Percentiles rank a stretch among this genome's conserved stretches.
Conservation (phyloP, 768 basidiomycete species). For the Kockovaella imperatae region DNA sequence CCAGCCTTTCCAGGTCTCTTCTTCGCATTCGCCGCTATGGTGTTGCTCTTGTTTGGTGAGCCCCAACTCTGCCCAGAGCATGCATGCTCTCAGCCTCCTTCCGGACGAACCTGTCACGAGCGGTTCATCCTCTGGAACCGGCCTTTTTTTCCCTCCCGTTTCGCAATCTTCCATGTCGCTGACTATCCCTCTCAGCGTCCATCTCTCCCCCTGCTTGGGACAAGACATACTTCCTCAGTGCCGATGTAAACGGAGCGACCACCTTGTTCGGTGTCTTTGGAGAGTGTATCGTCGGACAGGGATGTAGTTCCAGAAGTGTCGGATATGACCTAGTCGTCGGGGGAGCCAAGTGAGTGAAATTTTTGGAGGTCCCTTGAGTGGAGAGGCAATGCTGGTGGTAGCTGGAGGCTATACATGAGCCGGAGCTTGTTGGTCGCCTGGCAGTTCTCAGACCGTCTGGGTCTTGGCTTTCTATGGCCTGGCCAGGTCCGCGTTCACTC, state of each 20-base stretch:
- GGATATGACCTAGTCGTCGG: constrained; percentile 54
- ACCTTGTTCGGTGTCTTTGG: constrained; percentile 71
- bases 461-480: no score
- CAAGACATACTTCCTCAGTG: constrained; percentile 59
- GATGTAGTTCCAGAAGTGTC: constrained; percentile 45
- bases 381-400: not conserved
- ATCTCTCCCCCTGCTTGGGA: constrained; percentile 71
- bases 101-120: constrained; percentile 2
- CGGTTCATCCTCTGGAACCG: not conserved
- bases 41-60: constrained; percentile 58
- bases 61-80: constrained; percentile 11
- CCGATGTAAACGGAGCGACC: constrained; percentile 45
- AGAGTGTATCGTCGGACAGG: constrained; percentile 43
- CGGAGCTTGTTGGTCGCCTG: not conserved
- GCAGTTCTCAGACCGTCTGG: no score
- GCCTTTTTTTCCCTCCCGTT: not conserved
- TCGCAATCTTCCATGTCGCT: constrained; percentile 1
- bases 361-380: not conserved
- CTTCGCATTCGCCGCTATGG: constrained; percentile 63
- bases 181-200: constrained; percentile 47
- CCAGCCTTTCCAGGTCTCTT: constrained; percentile 64
- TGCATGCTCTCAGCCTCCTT: not conserved
- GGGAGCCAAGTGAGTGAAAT: constrained; percentile 20
- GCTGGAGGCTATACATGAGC: constrained; percentile 1
- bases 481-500: no score